phyloP scores from a whole-genome alignment of 345 rosid genomes.

The Eucalyptus sp. region DNA sequence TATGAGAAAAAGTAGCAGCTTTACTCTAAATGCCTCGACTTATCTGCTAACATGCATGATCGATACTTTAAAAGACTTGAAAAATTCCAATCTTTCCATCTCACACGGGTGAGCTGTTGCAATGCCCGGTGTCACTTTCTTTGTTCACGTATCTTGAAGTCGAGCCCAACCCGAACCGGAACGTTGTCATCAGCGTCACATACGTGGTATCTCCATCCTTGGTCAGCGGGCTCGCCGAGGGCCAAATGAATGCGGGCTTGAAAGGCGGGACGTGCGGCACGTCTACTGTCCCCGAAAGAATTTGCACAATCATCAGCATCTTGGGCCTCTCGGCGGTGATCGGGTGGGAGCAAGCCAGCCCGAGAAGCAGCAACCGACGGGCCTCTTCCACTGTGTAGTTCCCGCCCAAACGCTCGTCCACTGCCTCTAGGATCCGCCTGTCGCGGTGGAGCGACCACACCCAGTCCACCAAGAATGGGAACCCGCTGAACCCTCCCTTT shows the following conservation, averaged over 20 bases:
- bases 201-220: background rate
- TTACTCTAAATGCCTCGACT: background rate
- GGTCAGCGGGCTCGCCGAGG: background rate
- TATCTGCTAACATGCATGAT: background rate
- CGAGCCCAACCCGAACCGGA: constrained; percentile 15
- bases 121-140: constrained; percentile 2
- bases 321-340: constrained; percentile 34
- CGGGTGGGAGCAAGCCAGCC: constrained; percentile 38
- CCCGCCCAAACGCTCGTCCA: constrained; percentile 20
- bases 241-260: constrained; percentile 45
- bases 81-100: background rate
- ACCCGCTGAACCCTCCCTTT: constrained; percentile 1
- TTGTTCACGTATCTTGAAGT: background rate
- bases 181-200: constrained; percentile 11
- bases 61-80: too few relatives aligned
- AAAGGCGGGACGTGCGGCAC: constrained; percentile 26
- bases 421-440: constrained; percentile 28
- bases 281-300: constrained; percentile 15
- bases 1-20: too few relatives aligned
- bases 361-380: constrained; percentile 26
- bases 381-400: constrained; percentile 26
- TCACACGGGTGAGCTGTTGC: constrained; percentile 7
- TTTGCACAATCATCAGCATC: constrained; percentile 21
- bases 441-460: constrained; percentile 44
- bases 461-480: constrained; percentile 30